Conservation (phyloP, 2,329 filamentous ascomycete species). For the Paracamarosporium sp. region DNA sequence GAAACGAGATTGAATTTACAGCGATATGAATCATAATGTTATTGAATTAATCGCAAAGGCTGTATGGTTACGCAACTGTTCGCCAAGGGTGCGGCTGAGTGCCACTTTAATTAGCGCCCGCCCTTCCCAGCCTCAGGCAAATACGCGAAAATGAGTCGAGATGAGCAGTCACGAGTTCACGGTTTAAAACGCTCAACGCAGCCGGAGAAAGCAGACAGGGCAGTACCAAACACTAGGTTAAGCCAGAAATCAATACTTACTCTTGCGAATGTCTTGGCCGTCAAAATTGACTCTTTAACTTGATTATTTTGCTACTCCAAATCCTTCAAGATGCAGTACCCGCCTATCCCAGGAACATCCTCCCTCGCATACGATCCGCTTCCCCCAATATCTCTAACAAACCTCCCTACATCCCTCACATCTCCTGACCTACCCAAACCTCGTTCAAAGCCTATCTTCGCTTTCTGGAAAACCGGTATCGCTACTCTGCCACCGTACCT, state of each 20-base stretch:
- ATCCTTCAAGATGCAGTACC: conserved; percentile 19
- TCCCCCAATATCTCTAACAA: conserved; percentile 1
- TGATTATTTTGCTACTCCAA: not conserved
- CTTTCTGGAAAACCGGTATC: conserved; percentile 64
- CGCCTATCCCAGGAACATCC: conserved; percentile 18
- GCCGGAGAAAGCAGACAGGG: not conserved
- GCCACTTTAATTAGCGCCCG: not conserved
- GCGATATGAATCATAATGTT: too few relatives aligned
- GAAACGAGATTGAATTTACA: too few relatives aligned
- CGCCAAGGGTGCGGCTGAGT: too few relatives aligned
- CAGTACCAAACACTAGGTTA: not conserved
- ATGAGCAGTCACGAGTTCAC: not conserved
- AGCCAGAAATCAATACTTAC: too few relatives aligned
- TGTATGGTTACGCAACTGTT: too few relatives aligned
- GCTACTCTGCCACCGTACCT: conserved; percentile 58
- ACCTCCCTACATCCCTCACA: conserved; percentile 15
- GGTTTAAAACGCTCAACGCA: not conserved
- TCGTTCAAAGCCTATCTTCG: conserved; percentile 62
- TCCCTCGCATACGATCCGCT: conserved; percentile 5
- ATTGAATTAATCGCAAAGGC: not conserved
- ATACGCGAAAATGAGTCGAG: not conserved
- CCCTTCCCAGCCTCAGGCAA: not conserved
- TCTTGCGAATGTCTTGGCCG: not conserved
- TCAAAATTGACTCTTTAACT: not conserved
- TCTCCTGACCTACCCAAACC: conserved; percentile 44